Base-by-base conservation (phyloP, 2,329 filamentous ascomycete genomes). In the Sclerotinia glacialis region DNA sequence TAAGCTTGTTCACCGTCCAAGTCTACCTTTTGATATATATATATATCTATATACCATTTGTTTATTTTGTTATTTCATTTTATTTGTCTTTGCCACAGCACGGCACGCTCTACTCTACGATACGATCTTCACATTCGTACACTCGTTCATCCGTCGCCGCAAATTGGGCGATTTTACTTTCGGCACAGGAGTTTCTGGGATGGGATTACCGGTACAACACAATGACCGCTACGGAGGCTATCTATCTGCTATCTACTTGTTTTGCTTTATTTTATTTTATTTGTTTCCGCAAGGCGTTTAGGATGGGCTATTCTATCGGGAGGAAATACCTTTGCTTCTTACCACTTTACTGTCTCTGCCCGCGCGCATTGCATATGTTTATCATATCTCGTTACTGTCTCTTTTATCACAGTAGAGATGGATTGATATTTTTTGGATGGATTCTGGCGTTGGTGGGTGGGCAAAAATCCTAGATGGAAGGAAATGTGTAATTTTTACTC, bases 401-500 rank as follows among this genome's bases (percentile, higher is more conserved):
- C 14, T 37, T 26, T 42, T 47, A 14, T 64, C n/a, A 49, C 50
- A 56, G 50, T 56, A 21, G n/a, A 56, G n/a, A 56, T 26, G 14
- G 42, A 55, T 49, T 23, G 50, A 46, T 46, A 16, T 64, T 64
- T 56, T 64, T 64, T 26, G 62, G 62, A 56, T 56, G 62, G 52
- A 64, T 64, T 64, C 2, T 46, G 50, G 62, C 53, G 47, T 63
- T 63, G 60, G 60, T 40, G 3, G 37, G 37, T 16, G 60, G 47
- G 49, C 7, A 34, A 34, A 63, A 63, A 63, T 63, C 60, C 46
- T 53, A 63, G 31, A 52, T 31, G 46, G 60, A 62, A 44, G 60
- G 46, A 34, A 64, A 56, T 64, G 62, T 64, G 62, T 64, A 64
- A 64, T 64, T 56, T 54, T 46, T 64, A 56, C 52, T 64, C 23